Percentiles rank a stretch among this genome's conserved stretches.
Evolutionary conservation across 2,329 filamentous ascomycete genomes (phyloP).

Genomic region (Paracamarosporium sp.): DNA sequence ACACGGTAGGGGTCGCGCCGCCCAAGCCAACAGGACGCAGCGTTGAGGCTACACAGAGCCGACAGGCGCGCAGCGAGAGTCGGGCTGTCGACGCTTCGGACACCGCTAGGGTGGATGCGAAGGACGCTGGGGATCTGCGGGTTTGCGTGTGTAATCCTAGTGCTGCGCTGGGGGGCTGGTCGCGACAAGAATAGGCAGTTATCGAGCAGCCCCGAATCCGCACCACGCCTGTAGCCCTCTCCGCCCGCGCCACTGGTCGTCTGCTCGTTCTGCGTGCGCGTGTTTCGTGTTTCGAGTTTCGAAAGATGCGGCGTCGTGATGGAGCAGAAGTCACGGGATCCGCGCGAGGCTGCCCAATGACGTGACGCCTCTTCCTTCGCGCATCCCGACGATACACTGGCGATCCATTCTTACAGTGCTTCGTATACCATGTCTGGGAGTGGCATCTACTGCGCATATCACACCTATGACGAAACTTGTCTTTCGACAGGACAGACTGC

Average conservation of each 20-base stretch:
- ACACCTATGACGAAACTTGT: background rate
- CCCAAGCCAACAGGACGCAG: background rate
- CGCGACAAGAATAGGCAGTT: constrained; percentile 7
- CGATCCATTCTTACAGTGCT: background rate
- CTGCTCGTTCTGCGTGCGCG: background rate
- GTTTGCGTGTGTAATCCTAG: constrained; percentile 1
- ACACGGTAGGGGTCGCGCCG: background rate
- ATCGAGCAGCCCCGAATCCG: constrained; percentile 1
- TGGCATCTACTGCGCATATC: too few relatives aligned
- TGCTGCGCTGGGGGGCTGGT: background rate
- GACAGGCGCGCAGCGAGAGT: constrained; percentile 1
- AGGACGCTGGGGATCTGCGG: constrained; percentile 1
- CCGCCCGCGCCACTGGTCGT: background rate
- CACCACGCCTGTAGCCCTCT: background rate
- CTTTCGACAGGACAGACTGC: background rate
- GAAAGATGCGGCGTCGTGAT: background rate
- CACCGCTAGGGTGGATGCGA: background rate
- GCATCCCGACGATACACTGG: background rate
- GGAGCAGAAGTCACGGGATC: background rate
- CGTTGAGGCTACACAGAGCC: constrained; percentile 3
- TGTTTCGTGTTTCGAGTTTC: constrained; percentile 7
- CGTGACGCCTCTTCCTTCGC: background rate
- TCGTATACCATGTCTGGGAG: background rate
- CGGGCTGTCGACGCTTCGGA: constrained; percentile 3
- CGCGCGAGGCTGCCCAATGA: background rate